Evolutionary conservation across 495 filamentous ascomycete genomes (phyloP).

Genomic region (Cryomyces minteri): DNA sequence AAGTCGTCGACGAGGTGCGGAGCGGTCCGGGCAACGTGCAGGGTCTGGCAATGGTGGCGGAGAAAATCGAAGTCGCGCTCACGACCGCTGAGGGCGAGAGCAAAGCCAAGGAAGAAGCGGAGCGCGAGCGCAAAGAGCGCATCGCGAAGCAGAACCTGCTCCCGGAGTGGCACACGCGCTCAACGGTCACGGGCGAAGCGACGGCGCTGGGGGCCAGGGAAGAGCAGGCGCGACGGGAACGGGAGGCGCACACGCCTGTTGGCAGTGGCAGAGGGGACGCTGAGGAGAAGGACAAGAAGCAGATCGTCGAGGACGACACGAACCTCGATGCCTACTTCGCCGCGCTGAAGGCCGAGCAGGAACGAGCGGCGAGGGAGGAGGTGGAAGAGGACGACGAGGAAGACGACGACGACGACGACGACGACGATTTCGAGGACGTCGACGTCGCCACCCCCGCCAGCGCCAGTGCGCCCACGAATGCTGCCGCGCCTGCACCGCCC

Average conservation of each 20-base stretch:
- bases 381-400: constrained; percentile 26
- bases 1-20: constrained; percentile 6
- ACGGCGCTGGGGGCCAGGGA: constrained; percentile 10
- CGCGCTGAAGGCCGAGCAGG: constrained; percentile 9
- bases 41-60: constrained; percentile 46
- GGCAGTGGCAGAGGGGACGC: constrained; percentile 11
- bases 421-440: constrained; percentile 22
- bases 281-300: constrained; percentile 29
- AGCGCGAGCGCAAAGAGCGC: constrained; percentile 55
- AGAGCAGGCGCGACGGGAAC: constrained; percentile 3
- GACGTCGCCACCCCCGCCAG: not conserved
- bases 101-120: constrained; percentile 53
- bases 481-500: not conserved
- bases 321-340: not conserved
- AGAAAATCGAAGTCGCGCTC: constrained; percentile 48
- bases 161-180: constrained; percentile 77
- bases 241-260: constrained; percentile 1
- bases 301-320: constrained; percentile 29
- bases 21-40: not conserved
- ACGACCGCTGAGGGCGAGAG: constrained; percentile 59
- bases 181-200: constrained; percentile 42
- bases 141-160: constrained; percentile 69
- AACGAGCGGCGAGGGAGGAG: constrained; percentile 17
- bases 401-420: constrained; percentile 29
- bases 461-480: not conserved